Conservation (phyloP, 73 alveolate genomes). For the Paraurostyla sp. region DNA sequence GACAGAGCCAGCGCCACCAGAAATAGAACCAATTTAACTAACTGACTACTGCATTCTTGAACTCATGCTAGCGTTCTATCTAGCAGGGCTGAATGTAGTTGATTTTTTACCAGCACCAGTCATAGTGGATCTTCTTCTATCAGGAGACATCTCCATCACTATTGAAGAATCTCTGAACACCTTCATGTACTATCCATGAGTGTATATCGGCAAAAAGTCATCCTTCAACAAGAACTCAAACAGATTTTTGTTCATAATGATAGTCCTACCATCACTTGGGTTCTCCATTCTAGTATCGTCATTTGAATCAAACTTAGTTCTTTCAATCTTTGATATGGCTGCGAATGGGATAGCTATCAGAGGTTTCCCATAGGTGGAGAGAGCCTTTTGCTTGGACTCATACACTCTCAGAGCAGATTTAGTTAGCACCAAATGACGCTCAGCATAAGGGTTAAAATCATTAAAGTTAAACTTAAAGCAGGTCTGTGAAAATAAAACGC, state of each 20-base stretch:
- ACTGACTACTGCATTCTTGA: background rate
- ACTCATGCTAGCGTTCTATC: too few species aligned
- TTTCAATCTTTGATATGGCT: slow-evolving; percentile 9
- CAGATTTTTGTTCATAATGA: background rate
- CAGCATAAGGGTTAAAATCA: background rate
- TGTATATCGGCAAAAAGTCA: slow-evolving; percentile 48
- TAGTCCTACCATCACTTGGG: background rate
- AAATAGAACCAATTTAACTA: background rate
- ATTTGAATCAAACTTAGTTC: slow-evolving; percentile 11
- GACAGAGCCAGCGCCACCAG: background rate
- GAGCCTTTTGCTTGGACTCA: background rate
- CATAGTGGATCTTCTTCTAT: background rate
- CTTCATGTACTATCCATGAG: background rate
- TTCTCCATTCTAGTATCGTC: slow-evolving; percentile 40
- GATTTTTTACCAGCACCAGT: background rate
- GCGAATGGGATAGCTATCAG: slow-evolving; percentile 47
- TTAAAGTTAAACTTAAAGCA: slow-evolving; percentile 25
- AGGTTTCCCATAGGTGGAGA: slow-evolving; percentile 41
- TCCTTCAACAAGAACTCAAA: slow-evolving; percentile 54
- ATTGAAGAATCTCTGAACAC: slow-evolving; percentile 4
- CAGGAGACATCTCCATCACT: slow-evolving; percentile 44
- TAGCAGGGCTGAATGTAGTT: background rate
- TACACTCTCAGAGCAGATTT: slow-evolving; percentile 30
- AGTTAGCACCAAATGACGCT: slow-evolving; percentile 13
- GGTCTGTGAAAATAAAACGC: background rate